A percentile compares a stretch with the other conserved stretches of the same genome.
Evolutionary conservation across 2,329 filamentous ascomycete species (phyloP).

Genomic region (Apiospora arundinis): DNA sequence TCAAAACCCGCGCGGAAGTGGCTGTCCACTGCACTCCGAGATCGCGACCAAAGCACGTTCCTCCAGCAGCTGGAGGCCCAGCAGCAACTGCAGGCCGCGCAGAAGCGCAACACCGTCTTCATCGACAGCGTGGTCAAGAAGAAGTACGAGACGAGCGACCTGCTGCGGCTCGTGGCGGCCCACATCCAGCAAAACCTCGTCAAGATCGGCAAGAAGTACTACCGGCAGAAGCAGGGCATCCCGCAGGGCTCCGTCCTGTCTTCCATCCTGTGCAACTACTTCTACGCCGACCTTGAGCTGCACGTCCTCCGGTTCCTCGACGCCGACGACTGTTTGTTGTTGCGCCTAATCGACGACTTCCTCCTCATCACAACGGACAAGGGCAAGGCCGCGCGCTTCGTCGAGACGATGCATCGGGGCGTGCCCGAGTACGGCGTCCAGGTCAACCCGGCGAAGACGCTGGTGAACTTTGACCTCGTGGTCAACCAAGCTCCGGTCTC

Average conservation of each 20-base stretch:
- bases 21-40: constrained; percentile 56
- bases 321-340: constrained; percentile 65
- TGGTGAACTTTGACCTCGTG: constrained; percentile 79
- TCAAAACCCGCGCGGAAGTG: constrained; percentile 56
- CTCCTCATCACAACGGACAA: constrained; percentile 79
- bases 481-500: constrained; percentile 61
- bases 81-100: constrained; percentile 39
- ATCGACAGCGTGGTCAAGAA: constrained; percentile 71
- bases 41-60: constrained; percentile 51
- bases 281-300: constrained; percentile 87
- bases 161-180: constrained; percentile 75
- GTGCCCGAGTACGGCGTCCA: constrained; percentile 80
- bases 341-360: constrained; percentile 92
- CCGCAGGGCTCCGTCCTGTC: constrained; percentile 93
- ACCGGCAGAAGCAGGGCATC: constrained; percentile 86
- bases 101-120: constrained; percentile 75
- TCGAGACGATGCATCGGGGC: constrained; percentile 80
- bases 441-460: constrained; percentile 78
- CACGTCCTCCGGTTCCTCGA: constrained; percentile 72
- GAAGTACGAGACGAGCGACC: constrained; percentile 59
- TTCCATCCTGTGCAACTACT: constrained; percentile 89
- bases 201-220: constrained; percentile 86
- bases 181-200: constrained; percentile 88
- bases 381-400: constrained; percentile 72
- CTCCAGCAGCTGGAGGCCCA: constrained; percentile 49